Evolutionary conservation across 805 yeast genomes (phyloP), one percentile per base, ranked within the genome.

Genomic region (Zygoascus flipseniorum): DNA sequence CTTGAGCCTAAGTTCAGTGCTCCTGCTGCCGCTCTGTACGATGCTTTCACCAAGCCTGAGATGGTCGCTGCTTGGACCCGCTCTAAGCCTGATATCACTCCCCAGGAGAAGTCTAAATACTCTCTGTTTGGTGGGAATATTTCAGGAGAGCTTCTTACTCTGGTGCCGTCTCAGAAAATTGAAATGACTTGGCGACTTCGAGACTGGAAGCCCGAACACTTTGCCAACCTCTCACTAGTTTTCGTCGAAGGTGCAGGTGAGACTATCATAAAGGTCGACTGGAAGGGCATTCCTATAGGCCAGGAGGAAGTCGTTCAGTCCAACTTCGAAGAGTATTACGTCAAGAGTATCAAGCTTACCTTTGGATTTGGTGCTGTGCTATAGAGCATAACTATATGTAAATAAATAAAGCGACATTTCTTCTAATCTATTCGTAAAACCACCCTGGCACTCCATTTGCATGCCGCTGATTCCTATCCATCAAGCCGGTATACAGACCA

Each of bases 341-440:
- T 93, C 50, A 83, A 85, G 70, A 80, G 96, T 6, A 92, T 93
- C 65, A 93, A 89, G 72, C 66, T 88, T 44, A 85, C 97, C 0
- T 93, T 93, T 69, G 99, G 99, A 1, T 90, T 87, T 68, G 98
- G 98, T 16, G 87, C 93, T n/a, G 95, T 89, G 13, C 73, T 89
- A 61, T 88, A 72, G 55, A 44, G 28, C 37, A n/a, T 60, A 16
- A 52, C 8, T 14, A 31, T 52, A 19, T 11, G 20, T 20, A 55
- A 48, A 46, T 26, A 31, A 23, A 45, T 37, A 14, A 43, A 47
- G 23, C 18, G 32, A 18, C 11, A 37, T 20, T 18, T 13, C 26
- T 18, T 16, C n/a, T 37, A 26, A 16, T 31, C 26, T 35, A 32
- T 10, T 53, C 49, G 46, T 55, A 44, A 47, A 89, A 89, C 8